Evolutionary conservation across 768 basidiomycete species (phyloP), one percentile per base, ranked within the genome.

Genomic region (Phaeotremella fagi): DNA sequence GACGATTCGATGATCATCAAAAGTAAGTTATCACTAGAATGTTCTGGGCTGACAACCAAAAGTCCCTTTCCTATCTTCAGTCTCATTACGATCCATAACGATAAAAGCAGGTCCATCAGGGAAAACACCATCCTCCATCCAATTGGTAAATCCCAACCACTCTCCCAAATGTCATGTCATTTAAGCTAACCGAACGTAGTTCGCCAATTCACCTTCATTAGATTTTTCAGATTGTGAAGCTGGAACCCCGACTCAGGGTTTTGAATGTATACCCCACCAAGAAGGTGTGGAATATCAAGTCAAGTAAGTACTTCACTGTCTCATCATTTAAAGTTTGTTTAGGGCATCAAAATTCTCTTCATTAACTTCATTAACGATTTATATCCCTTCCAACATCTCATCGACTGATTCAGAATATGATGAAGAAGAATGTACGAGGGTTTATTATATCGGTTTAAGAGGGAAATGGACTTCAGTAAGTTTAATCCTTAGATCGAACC

Each of bases 281-380:
- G 87, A 89, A 50, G 80, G 89, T 12, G 89, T 86, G 35, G 89
- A 92, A 73, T 94, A 92, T 68, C 78, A 84, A 35, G 78, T 92
- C 52, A 87, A 86, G 91, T 86, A 69, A 52, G 80, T 75, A 7
- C 16, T 16, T 7, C 7, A 16, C 31, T 16, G 16, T 33, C 16
- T 49, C 6, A 42, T 23, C 16, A 45, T 28, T 1, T 12, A 1
- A 15, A 7, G 2, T 4, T 16, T 18, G 11, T 6, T 6, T 51
- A 94, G 90, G 76, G 81, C 87, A 6, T 83, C 88, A 4, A 92
- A 90, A 70, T 95, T 94, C 71, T 82, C 85, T 5, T 87, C 87
- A 47, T 75, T 90, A 1, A 85, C 86, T 3, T 85, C 82, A 6
- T 67, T 95, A n/a, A 86, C 89, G 1, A 65, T 94, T 6, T 90